Base-by-base conservation (phyloP, 2,329 filamentous ascomycete species). In the Metarhizium brunneum region DNA sequence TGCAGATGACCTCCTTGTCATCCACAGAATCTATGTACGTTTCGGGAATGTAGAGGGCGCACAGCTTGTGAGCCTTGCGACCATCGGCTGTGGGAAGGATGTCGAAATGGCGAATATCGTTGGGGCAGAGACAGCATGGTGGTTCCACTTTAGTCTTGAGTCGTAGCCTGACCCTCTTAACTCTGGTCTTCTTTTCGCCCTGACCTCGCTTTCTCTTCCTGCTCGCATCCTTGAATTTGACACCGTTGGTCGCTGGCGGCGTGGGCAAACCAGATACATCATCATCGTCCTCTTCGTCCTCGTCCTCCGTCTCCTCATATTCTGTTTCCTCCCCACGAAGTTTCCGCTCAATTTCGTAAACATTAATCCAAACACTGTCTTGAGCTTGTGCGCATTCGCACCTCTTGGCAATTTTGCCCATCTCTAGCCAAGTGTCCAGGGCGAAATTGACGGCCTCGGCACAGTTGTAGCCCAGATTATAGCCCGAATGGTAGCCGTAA, bases 401-500 rank as follows among this genome's bases (percentile, higher is more conserved):
- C 69, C 94, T 95, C 73, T 96, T 96, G 16, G 94, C 94, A 62
- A 96, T 91, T 64, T 91, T 90, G 25, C 92, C 94, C 76, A 94
- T 96, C 52, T 95, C 87, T 49, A 99, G 75, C 94, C 94, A 99
- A 35, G 90, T 87, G 62, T 96, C 92, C 8, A 95, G 85, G 5
- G 92, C 94, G 70, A 99, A 99, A 68, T 99, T 99, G 73, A 99
- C 94, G 7, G 94, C 96, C 69, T 99, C 94, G 32, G 94, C 94
- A 71, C 94, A 99, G 69, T 99, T 99, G 75, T 99, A 99, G 16
- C 95, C 94, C 42, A 99, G 76, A 64, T 99, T 99, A 71, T 95
- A 99, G 4, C 94, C 94, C 5, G 94, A 99, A 68, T 99, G 94
- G 68, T 99, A 99, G 25, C 94, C 94, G 65, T 97, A 99, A 0